Base-by-base conservation (phyloP, 1,284 basidiomycete genomes). In the Malassezia cuniculi region DNA sequence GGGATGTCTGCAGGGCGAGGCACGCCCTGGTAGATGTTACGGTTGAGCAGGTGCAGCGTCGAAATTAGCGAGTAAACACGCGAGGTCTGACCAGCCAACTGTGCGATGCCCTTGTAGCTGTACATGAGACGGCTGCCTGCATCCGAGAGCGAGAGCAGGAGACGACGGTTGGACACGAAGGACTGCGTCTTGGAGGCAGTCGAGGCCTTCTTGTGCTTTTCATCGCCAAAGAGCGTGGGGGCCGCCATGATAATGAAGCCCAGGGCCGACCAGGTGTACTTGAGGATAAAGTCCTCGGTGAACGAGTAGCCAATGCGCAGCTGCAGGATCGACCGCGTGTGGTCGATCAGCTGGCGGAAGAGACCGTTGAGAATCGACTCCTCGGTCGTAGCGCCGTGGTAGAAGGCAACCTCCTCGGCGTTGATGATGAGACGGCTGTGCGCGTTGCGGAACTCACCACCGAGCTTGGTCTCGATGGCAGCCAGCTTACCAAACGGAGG, bases 381-480 rank as follows among this genome's bases (percentile, higher is more conserved):
- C 68, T 97, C 89, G 26, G 83, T 75, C 3, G 73, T 69, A 0
- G 86, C 86, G 0, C 89, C 89, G 48, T 87, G 80, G 69, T 97
- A 97, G 65, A 97, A 95, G 0, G 89, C 87, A 31, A 97, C 77
- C 68, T 97, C 89, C 66, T 97, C 89, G 11, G 82, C 79, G 59
- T 94, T 89, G 47, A 87, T 75, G 3, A 84, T 87, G 4, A 94
- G 76, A 17, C 89, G 70, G 0, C 81, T 80, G 65, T 95, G 81
- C 0, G 86, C 89, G 0, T 80, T 78, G 22, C 89, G 74, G 62
- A 93, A 95, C 56, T 94, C 87, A 11, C 90, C 90, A 60, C 76
- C 75, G 6, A 77, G 60, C 31, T 81, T 78, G 0, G 86, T 84
- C 64, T 94, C 86, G 4, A 85, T 76, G 1, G 85, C 84, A 0